Conservation (phyloP, 768 basidiomycete genomes). For the Suillus ampliporus region DNA sequence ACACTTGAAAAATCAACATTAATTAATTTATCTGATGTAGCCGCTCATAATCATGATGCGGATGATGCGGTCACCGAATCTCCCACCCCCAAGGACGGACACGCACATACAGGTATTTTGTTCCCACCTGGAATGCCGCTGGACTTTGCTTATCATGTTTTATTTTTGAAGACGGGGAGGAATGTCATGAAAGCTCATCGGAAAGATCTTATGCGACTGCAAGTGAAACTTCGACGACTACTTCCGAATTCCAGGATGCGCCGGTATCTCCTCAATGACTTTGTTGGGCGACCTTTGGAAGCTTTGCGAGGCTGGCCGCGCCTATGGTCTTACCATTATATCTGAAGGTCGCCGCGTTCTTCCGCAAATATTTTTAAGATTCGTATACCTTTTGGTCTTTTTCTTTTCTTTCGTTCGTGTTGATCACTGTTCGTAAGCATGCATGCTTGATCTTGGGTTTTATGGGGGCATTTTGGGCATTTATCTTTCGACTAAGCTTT, state of each 20-base stretch:
- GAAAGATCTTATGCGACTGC: constrained; percentile 9
- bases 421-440: constrained; percentile 24
- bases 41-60: constrained; percentile 4
- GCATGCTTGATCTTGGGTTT: constrained; percentile 13
- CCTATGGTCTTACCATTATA: constrained; percentile 47
- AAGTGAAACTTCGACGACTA: constrained; percentile 15
- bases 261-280: constrained; percentile 44
- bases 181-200: constrained; percentile 8
- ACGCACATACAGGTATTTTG: constrained; percentile 1
- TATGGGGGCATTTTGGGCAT: constrained; percentile 8
- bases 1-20: constrained; percentile 4
- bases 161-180: constrained; percentile 21
- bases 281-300: constrained; percentile 55
- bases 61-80: constrained; percentile 5
- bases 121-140: not conserved
- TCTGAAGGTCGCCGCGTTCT: constrained; percentile 55
- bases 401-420: constrained; percentile 32
- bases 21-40: not conserved
- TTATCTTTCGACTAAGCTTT: not conserved
- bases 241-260: constrained; percentile 19
- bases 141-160: not conserved
- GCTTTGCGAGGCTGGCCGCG: constrained; percentile 47
- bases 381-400: constrained; percentile 18
- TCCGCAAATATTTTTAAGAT: constrained; percentile 46
- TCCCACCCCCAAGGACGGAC: not conserved